phyloP scores from a whole-genome alignment of 164 flowering plant genomes.

The Vitis amurensis region DNA sequence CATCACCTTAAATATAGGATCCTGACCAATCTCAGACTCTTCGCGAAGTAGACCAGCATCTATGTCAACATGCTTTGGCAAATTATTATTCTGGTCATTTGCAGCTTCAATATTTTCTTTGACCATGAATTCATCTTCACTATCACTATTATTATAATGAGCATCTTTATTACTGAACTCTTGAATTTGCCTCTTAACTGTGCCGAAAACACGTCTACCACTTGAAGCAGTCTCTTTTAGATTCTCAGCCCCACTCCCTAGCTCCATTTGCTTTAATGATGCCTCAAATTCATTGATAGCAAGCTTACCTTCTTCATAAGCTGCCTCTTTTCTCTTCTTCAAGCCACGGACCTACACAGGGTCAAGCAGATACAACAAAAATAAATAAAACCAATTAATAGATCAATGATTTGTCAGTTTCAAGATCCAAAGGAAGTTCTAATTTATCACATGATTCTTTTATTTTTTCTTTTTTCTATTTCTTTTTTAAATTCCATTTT shows the following conservation, averaged over 20 bases:
- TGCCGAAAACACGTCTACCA: conserved; percentile 83
- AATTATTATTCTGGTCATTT: conserved; percentile 13
- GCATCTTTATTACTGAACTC: conserved; percentile 25
- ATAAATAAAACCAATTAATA: neutral
- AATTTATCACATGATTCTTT: neutral
- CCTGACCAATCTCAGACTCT: conserved; percentile 27
- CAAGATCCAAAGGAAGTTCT: neutral
- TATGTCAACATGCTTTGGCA: conserved; percentile 35
- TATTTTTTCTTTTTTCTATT: no score
- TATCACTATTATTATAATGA: conserved; percentile 46
- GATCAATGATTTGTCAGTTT: neutral
- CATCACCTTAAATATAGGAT: conserved; percentile 59
- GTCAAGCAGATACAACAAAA: neutral
- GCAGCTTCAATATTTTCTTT: conserved; percentile 30
- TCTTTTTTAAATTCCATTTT: no score
- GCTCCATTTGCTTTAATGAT: conserved; percentile 44
- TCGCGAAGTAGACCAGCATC: conserved; percentile 40
- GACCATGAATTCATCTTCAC: conserved; percentile 56
- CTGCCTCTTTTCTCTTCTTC: conserved; percentile 67
- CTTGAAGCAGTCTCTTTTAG: conserved; percentile 26
- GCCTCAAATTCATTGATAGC: conserved; percentile 79
- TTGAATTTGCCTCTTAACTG: conserved; percentile 32
- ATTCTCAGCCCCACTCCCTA: conserved; percentile 24
- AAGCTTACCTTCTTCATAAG: conserved; percentile 65
- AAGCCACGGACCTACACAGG: conserved; percentile 63